A percentile compares a stretch with the other conserved stretches of the same genome.
Conservation (phyloP, 2,329 filamentous ascomycete genomes). For the Fusarium burgessii region DNA sequence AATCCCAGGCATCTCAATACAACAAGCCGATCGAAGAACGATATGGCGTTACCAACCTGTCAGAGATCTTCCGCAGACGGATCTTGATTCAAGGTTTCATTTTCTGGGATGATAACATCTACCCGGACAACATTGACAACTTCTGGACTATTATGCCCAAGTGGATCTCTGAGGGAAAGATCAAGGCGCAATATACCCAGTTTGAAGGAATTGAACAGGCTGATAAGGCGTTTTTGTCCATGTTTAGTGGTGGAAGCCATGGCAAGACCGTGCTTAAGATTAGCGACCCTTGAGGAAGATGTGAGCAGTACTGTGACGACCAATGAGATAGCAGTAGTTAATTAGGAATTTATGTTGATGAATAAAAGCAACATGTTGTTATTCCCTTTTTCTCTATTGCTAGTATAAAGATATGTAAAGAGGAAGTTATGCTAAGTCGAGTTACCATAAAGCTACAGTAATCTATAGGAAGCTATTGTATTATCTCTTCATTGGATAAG, state of each 20-base stretch:
- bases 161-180: neutral
- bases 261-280: neutral
- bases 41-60: neutral
- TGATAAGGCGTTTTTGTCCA: neutral
- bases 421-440: too few species aligned
- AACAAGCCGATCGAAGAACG: neutral
- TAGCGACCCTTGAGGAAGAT: neutral
- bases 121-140: neutral
- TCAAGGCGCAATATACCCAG: neutral
- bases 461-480: too few species aligned
- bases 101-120: neutral
- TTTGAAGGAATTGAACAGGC: neutral
- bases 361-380: too few species aligned
- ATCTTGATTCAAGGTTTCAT: neutral
- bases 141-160: neutral
- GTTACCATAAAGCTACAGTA: too few species aligned
- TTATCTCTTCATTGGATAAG: too few species aligned
- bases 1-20: neutral
- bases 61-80: neutral
- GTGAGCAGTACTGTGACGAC: fast-evolving
- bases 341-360: fast-evolving
- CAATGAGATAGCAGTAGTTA: neutral
- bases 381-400: too few species aligned
- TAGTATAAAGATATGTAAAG: too few species aligned
- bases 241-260: neutral